Percentiles rank a stretch among this genome's conserved stretches.
Conservation (phyloP, 805 yeast species). For the Myxozyma lipomycoides region DNA sequence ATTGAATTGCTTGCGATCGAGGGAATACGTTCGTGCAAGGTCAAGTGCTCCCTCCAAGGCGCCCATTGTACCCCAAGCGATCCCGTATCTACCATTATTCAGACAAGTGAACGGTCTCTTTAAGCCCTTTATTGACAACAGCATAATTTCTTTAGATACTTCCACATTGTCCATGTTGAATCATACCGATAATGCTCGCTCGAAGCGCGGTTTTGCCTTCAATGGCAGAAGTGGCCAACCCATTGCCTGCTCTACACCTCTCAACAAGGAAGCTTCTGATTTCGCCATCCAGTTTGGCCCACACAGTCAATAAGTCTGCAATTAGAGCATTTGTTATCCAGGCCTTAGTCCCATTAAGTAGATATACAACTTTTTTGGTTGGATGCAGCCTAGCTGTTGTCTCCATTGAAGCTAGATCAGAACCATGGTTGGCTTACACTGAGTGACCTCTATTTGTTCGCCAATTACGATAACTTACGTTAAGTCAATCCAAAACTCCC, state of each 20-base stretch:
- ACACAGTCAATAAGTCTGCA: slow-evolving; percentile 42
- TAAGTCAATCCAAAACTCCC: slow-evolving; percentile 67
- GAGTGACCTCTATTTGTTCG: too few species aligned
- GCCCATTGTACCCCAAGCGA: slow-evolving; percentile 46
- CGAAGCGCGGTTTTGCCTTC: slow-evolving; percentile 41
- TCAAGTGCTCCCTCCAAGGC: slow-evolving; percentile 43
- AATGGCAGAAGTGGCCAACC: slow-evolving; percentile 42
- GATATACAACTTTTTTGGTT: slow-evolving; percentile 41
- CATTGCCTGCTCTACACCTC: slow-evolving; percentile 35
- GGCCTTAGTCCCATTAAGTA: slow-evolving; percentile 42
- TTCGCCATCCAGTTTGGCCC: slow-evolving; percentile 45
- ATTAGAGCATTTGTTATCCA: slow-evolving; percentile 49
- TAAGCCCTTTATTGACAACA: slow-evolving; percentile 40
- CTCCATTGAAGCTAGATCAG: slow-evolving; percentile 57
- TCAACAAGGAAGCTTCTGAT: slow-evolving; percentile 45
- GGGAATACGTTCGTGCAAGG: slow-evolving; percentile 39
- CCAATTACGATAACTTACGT: slow-evolving; percentile 35
- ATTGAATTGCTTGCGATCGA: slow-evolving; percentile 42
- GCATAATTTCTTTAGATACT: slow-evolving; percentile 43
- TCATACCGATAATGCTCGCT: slow-evolving; percentile 45
- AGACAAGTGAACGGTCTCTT: slow-evolving; percentile 47
- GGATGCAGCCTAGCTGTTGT: slow-evolving; percentile 48
- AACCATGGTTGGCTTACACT: slow-evolving; percentile 51
- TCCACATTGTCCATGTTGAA: slow-evolving; percentile 44
- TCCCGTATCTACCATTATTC: slow-evolving; percentile 44